Evolutionary conservation across 2,329 filamentous ascomycete genomes (phyloP), one percentile per base, ranked within the genome.

Genomic region (Dryadomyces quercivorus): DNA sequence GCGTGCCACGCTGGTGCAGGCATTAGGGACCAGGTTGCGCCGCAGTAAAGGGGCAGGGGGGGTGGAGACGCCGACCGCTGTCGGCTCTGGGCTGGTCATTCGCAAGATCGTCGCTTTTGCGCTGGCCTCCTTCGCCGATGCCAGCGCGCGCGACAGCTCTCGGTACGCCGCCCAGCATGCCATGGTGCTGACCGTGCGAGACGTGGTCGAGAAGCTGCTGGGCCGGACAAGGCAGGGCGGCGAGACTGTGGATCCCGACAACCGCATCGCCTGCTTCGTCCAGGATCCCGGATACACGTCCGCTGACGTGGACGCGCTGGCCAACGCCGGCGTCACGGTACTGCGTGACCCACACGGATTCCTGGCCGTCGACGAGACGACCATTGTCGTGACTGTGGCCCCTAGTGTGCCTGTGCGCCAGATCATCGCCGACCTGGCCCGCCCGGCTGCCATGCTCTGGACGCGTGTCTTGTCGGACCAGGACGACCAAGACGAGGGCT

Each of bases 381-480:
- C 52, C 20, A 46, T 68, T 5, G 60, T 69, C 9, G 50, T 69
- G 18, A 60, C 63, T 4, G 54, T 67, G 20, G 34, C 34, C 13
- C 60, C 65, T 2, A 59, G 62, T 22, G 57, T 64, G 4, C 65
- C 66, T 3, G 60, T 69, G 4, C 61, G 61, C 48, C 64, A 69
- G 53, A 63, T 69, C 40, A 56, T 68, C 7, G 59, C 63, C 47
- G 67, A 70, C 46, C 57, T 69, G 12, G 63, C 64, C 1, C 61
- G 64, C 1, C 68, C 68, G 1, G 63, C 58, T 2, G 61, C 61
- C 0, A 63, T 69, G 53, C 61, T 69, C 12, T 66, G 63, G 60
- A 52, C 50, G 12, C 57, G 50, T 9, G 10, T 47, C 3, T n/a
- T 20, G 16, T 4, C 13, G 43, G 16, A 20, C 13, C 16, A 45